phyloP scores from a whole-genome alignment of 2,329 filamentous ascomycete genomes.

The Colletotrichum higginsianum region DNA sequence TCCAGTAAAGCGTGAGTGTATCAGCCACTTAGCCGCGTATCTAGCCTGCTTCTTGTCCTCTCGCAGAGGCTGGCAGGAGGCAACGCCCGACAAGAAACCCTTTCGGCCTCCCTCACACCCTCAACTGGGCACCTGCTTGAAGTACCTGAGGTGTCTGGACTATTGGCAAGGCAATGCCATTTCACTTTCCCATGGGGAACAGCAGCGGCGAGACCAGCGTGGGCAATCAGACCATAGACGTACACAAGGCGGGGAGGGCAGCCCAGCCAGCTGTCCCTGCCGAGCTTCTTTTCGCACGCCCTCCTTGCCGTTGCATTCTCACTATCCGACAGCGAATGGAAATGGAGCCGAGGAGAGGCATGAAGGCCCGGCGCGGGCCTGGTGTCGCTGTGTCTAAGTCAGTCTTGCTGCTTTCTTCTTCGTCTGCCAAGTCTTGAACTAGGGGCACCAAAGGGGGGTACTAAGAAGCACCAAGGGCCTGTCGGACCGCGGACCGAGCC shows the following conservation, averaged over 20 bases:
- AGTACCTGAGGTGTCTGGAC: no score
- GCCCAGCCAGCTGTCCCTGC: no score
- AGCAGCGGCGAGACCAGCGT: background rate
- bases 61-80: background rate
- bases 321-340: no score
- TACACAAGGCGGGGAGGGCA: no score
- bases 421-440: no score
- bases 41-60: background rate
- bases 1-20: background rate
- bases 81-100: no score
- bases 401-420: background rate
- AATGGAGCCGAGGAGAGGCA: background rate
- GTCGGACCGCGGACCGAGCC: background rate
- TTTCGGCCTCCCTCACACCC: no score
- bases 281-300: no score
- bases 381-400: background rate
- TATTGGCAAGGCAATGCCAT: background rate
- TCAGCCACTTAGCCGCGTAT: background rate
- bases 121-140: no score
- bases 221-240: background rate
- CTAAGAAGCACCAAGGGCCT: no score
- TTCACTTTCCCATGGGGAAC: background rate
- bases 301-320: background rate
- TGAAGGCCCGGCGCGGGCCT: conserved; percentile 5
- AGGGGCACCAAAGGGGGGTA: no score